Conservation (phyloP, 225 moss, liverwort and hornwort genomes). For the Pleurozium schreberi region DNA sequence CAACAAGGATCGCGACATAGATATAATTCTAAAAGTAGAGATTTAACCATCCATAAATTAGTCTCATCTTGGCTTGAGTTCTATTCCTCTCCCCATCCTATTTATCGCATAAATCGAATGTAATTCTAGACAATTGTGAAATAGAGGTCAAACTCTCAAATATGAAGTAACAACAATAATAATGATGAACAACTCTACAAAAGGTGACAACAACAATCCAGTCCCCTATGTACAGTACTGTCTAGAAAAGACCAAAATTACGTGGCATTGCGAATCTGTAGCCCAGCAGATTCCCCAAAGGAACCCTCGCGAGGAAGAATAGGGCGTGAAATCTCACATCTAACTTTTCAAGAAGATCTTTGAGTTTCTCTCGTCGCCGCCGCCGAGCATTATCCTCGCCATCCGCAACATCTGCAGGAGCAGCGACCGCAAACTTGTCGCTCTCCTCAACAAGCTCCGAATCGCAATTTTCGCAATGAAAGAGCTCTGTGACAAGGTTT, state of each 20-base stretch:
- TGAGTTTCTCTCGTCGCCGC: constrained; percentile 88
- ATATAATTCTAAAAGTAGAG: background rate
- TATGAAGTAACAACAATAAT: background rate
- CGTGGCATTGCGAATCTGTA: background rate
- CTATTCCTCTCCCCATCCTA: background rate
- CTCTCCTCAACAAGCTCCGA: constrained; percentile 89
- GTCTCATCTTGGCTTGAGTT: background rate
- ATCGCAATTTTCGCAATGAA: constrained; percentile 90
- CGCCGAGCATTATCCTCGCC: constrained; percentile 96
- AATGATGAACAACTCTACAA: background rate
- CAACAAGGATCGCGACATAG: background rate
- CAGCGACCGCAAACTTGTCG: constrained; percentile 81
- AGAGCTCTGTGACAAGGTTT: constrained; percentile 67
- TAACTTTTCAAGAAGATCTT: constrained; percentile 79
- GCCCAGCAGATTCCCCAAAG: background rate
- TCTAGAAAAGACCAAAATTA: background rate
- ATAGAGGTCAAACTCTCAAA: background rate
- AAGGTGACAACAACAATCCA: background rate
- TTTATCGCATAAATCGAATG: background rate
- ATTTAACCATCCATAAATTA: background rate
- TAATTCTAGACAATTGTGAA: background rate
- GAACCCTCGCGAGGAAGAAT: background rate
- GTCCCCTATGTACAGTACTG: background rate
- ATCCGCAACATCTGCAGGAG: constrained; percentile 71
- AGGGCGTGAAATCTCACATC: constrained; percentile 44